These are phyloP conservation scores for Naganishia antarctica DNA, from an alignment of 768 basidiomycete genomes.

Conservation along the genomic window DNA sequence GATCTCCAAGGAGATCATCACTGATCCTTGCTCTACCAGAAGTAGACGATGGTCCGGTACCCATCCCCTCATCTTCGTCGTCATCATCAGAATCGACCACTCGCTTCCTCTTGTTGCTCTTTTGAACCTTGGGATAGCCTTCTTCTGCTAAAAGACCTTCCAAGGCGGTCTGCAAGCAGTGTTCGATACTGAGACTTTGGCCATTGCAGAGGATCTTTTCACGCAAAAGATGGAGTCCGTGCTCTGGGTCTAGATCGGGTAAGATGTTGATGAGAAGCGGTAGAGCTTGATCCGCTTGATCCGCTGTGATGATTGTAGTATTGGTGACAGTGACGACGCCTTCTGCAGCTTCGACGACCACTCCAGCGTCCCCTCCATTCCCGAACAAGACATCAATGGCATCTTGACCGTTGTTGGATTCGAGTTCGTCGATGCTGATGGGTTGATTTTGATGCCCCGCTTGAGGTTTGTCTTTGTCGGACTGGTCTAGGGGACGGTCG, in stretches of 20 bases:
- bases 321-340: constrained; percentile 10
- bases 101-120: constrained; percentile 9
- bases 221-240: neutral
- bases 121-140: constrained; percentile 6
- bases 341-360: neutral
- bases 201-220: constrained; percentile 2
- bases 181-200: constrained; percentile 5
- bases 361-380: neutral
- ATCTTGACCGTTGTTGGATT: constrained; percentile 3
- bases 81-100: neutral
- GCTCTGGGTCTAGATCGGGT: constrained; percentile 7
- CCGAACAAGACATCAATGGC: constrained; percentile 10
- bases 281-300: constrained; percentile 19
- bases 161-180: constrained; percentile 19
- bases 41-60: neutral
- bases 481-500: too few relatives aligned
- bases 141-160: neutral
- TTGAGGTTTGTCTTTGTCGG: neutral
- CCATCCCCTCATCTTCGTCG: neutral
- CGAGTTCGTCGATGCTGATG: constrained; percentile 18
- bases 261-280: constrained; percentile 17
- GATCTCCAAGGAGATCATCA: neutral
- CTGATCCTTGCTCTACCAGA: neutral
- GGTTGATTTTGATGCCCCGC: constrained; percentile 10
- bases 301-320: constrained; percentile 8